Percentiles rank a stretch among this genome's conserved stretches.
Evolutionary conservation across 148 eudicot species (phyloP).

Genomic region (Rhododendron henanense): DNA sequence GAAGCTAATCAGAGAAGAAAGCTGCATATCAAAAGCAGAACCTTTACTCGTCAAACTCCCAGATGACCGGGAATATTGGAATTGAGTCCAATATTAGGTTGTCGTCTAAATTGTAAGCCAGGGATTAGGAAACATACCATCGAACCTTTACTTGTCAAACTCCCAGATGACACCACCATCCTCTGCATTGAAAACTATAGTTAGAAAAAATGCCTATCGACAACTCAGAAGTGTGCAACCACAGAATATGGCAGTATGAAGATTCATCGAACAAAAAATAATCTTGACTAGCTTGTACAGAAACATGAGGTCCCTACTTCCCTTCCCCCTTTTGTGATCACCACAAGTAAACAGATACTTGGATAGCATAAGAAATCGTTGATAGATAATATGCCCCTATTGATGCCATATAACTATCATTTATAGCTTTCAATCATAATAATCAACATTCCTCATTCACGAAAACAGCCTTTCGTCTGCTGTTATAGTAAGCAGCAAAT

Average conservation of each 20-base stretch:
- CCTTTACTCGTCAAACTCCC: fast-evolving
- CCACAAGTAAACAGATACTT: no score
- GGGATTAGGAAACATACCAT: background rate
- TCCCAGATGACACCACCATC: constrained; percentile 4
- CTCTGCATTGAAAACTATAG: background rate
- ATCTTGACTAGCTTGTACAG: background rate
- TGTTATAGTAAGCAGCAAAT: no score
- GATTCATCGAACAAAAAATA: background rate
- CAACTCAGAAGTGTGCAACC: background rate
- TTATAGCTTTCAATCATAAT: background rate
- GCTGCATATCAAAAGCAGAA: fast-evolving
- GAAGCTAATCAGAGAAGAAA: no score
- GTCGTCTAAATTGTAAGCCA: background rate
- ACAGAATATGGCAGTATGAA: background rate
- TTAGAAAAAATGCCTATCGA: background rate
- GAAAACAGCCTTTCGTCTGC: no score
- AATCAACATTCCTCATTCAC: no score
- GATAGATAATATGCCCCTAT: background rate
- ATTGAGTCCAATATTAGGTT: no score
- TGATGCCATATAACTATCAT: background rate
- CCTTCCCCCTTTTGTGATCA: background rate
- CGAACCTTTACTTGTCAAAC: background rate
- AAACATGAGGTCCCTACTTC: background rate
- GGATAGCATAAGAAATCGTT: background rate
- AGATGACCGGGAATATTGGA: no score